These are phyloP conservation scores for Rhipidocladum racemiflorum DNA, from an alignment of 176 grass and related monocot species.

Conservation along the genomic window DNA sequence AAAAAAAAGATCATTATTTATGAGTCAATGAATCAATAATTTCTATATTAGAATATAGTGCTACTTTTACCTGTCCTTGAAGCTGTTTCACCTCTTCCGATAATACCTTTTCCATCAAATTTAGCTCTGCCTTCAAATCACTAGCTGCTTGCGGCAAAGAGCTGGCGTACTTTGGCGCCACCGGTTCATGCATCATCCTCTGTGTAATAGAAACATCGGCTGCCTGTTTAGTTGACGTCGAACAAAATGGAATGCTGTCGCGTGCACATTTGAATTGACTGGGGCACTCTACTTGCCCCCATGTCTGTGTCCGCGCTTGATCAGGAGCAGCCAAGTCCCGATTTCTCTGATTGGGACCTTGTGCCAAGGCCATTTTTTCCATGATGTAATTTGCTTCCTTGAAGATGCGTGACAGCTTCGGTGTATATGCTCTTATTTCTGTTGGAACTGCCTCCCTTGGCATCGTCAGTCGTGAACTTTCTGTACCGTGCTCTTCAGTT, in stretches of 20 bases:
- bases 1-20: not conserved
- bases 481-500: constrained; percentile 31
- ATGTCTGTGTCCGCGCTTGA: constrained; percentile 40
- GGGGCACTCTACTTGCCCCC: constrained; percentile 79
- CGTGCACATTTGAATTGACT: constrained; percentile 49
- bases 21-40: not conserved
- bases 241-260: constrained; percentile 19
- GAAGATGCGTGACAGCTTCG: constrained; percentile 58
- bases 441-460: constrained; percentile 37
- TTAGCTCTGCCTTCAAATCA: constrained; percentile 36
- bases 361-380: constrained; percentile 42
- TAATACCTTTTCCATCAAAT: constrained; percentile 61
- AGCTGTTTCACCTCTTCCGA: constrained; percentile 62
- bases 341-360: constrained; percentile 41
- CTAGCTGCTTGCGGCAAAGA: constrained; percentile 24
- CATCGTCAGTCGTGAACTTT: constrained; percentile 13
- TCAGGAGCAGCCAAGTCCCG: constrained; percentile 2
- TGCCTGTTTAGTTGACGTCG: constrained; percentile 23
- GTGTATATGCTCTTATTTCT: constrained; percentile 61
- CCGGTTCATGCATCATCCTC: constrained; percentile 11
- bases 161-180: not conserved
- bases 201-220: not conserved
- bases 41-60: not conserved
- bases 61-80: constrained; percentile 55
- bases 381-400: constrained; percentile 69